These are phyloP conservation scores for Starmera stellimalicola DNA, from an alignment of 1,139 yeast genomes.

Conservation along the genomic window DNA sequence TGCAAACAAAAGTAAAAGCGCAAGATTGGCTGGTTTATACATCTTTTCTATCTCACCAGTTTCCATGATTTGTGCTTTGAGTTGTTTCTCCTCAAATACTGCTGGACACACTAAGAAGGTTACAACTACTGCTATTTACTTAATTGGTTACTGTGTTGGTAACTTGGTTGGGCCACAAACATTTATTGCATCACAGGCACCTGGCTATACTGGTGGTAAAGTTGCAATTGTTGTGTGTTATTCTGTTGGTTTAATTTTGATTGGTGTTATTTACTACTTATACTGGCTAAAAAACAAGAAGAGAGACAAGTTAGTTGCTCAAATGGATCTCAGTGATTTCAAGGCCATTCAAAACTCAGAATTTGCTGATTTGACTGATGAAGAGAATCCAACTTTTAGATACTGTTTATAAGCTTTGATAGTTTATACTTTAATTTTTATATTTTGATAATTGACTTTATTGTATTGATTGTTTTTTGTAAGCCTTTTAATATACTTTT, in stretches of 20 bases:
- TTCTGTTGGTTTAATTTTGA: conserved; percentile 12
- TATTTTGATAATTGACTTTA: too few species aligned
- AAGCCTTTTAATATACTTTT: too few species aligned
- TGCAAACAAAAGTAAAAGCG: neutral
- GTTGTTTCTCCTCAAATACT: conserved; percentile 29
- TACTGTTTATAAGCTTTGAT: conserved; percentile 20
- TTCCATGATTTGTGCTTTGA: conserved; percentile 1
- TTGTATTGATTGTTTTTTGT: too few species aligned
- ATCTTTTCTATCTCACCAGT: neutral
- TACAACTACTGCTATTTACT: conserved; percentile 30
- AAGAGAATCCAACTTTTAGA: conserved; percentile 36
- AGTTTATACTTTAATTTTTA: too few species aligned
- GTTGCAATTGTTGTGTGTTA: conserved; percentile 23
- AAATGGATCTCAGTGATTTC: conserved; percentile 11
- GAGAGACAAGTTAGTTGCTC: conserved; percentile 13
- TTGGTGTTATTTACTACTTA: conserved; percentile 12
- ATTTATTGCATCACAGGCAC: conserved; percentile 28
- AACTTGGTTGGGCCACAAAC: conserved; percentile 51
- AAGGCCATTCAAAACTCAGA: conserved; percentile 29
- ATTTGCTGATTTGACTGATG: conserved; percentile 40
- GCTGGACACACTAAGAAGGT: conserved; percentile 54
- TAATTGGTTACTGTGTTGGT: conserved; percentile 49
- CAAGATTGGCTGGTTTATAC: conserved; percentile 1
- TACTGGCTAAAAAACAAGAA: conserved; percentile 14
- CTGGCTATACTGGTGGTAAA: conserved; percentile 37